Base-by-base conservation (phyloP, 2,329 filamentous ascomycete genomes). In the Colletotrichum truncatum region DNA sequence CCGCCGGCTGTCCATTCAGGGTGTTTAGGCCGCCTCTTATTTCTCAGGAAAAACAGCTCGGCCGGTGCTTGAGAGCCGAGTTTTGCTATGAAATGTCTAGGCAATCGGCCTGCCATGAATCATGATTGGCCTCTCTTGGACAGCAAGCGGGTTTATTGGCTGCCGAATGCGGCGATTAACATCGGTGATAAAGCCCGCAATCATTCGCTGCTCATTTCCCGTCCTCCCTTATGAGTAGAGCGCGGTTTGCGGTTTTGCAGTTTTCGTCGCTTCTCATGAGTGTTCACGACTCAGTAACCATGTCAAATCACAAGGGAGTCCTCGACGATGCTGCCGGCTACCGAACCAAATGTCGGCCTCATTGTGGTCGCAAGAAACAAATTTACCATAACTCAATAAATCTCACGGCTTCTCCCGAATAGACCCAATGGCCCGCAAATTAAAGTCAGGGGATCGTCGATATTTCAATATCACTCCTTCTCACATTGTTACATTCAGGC, bases 21-120 rank as follows among this genome's bases (percentile, higher is more conserved):
- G 62, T 61, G 62, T 49, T 65, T 61, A 25, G 56, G 56, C 56
- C 62, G 61, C 48, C 25, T 65, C 56, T 65, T 55, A 61, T 6
- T 53, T 39, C 38, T 32, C 8, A 53, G 23, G 9, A 32, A 25
- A 12, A 12, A 28, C 28, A 46, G 30, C 38, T 18, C 10, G 30
- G 12, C 45, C 61, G 55, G 21, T 60, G 46, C 30, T 49, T 34
- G 28, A 16, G 32, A 25, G 30, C 16, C 18, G 30, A 18, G 10
- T 36, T 52, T 25, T 38, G n/a, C 2, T 18, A 18, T 2, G 16
- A 3, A 11, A 11, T 34, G n/a, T n/a, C n/a, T n/a, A n/a, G n/a
- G n/a, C n/a, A n/a, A n/a, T n/a, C n/a, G n/a, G n/a, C n/a, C n/a
- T n/a, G n/a, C n/a, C n/a, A n/a, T n/a, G n/a, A n/a, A n/a, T n/a